Conservation (phyloP, 176 grass and related monocot genomes). For the Carex littledalei region DNA sequence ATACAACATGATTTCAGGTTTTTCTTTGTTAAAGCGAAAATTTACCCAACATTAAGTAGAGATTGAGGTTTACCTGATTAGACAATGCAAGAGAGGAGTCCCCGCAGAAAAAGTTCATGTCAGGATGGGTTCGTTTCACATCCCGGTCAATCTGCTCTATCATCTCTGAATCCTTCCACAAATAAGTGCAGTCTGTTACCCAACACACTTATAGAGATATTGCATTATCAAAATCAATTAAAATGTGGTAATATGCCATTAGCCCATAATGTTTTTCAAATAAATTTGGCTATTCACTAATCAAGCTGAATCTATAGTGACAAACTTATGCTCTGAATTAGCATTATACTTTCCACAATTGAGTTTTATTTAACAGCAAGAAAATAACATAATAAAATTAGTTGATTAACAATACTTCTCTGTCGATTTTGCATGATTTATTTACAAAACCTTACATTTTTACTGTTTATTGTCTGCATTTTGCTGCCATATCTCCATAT, state of each 20-base stretch:
- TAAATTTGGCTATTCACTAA: not conserved
- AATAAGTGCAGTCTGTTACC: conserved; percentile 6
- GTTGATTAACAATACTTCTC: not conserved
- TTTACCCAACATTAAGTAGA: not conserved
- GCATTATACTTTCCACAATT: not conserved
- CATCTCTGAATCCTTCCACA: conserved; percentile 51
- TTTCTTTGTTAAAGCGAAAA: not conserved
- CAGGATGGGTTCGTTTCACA: conserved; percentile 85
- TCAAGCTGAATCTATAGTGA: not conserved
- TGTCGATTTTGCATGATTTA: not conserved
- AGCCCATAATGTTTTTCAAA: not conserved
- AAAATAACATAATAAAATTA: not conserved
- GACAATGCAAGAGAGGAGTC: conserved; percentile 72
- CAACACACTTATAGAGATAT: not conserved
- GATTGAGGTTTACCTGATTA: conserved; percentile 63
- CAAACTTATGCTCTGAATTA: not conserved
- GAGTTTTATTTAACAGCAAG: not conserved
- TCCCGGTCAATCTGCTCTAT: conserved; percentile 91
- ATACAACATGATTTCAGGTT: not conserved
- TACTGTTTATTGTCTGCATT: not conserved
- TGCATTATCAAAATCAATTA: not conserved
- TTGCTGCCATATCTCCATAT: not conserved
- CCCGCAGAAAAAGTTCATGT: conserved; percentile 85
- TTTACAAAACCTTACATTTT: not conserved
- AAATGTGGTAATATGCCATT: not conserved